Conservation (phyloP, 192 early-diverging fungal species). For the Funneliformis geosporum region DNA sequence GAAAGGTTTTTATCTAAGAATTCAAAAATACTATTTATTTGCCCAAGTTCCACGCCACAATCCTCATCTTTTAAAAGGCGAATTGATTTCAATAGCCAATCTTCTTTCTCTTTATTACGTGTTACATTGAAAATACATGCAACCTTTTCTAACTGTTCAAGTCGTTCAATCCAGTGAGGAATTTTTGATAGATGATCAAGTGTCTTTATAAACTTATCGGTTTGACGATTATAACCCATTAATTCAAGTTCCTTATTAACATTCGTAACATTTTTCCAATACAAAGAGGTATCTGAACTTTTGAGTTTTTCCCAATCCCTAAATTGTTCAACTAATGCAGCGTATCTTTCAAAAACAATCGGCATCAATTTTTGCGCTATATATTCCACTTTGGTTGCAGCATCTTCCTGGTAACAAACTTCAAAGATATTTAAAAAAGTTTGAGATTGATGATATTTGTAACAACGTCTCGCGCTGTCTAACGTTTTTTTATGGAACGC, state of each 20-base stretch:
- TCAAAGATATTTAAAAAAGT: constrained; percentile 12
- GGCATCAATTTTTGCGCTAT: neutral
- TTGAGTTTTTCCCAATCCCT: constrained; percentile 8
- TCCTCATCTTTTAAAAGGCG: neutral
- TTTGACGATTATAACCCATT: neutral
- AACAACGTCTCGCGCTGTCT: neutral
- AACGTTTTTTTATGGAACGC: neutral
- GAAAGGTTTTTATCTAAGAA: neutral
- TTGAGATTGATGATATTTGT: constrained; percentile 1
- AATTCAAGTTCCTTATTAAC: constrained; percentile 16
- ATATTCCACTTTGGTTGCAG: neutral
- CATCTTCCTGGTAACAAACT: neutral
- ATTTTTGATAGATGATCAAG: constrained; percentile 11
- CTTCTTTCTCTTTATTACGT: neutral
- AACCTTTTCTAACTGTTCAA: neutral
- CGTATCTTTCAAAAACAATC: neutral
- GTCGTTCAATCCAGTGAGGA: neutral
- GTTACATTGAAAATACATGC: neutral
- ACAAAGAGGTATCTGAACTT: neutral
- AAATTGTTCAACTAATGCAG: neutral
- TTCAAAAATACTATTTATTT: constrained; percentile 7
- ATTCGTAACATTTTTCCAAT: constrained; percentile 17
- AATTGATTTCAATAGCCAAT: neutral
- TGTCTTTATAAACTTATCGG: neutral
- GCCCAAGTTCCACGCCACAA: neutral